Conservation (phyloP, 2,329 filamentous ascomycete species). For the Fusarium marasasianum region DNA sequence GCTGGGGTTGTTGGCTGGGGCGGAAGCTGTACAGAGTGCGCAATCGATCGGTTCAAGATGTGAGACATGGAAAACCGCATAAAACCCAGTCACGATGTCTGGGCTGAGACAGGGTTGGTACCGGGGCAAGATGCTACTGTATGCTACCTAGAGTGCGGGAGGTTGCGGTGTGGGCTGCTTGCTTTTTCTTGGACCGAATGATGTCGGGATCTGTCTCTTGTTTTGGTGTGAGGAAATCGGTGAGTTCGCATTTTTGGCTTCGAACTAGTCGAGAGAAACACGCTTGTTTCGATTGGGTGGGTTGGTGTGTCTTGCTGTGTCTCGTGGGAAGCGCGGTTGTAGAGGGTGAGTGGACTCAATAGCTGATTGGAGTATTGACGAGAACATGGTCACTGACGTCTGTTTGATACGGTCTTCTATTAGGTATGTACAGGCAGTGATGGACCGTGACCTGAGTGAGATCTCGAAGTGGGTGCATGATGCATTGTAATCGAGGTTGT, state of each 20-base stretch:
- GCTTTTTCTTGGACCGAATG: conserved; percentile 31
- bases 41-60: conserved; percentile 39
- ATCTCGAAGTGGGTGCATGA: not conserved
- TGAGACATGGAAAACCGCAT: conserved; percentile 39
- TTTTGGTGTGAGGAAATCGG: conserved; percentile 11
- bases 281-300: conserved; percentile 32
- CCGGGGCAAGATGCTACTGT: conserved; percentile 2
- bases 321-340: conserved; percentile 29
- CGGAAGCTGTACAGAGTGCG: conserved; percentile 36
- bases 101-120: conserved; percentile 29
- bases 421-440: not conserved
- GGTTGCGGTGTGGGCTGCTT: conserved; percentile 37
- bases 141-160: conserved; percentile 8
- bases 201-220: conserved; percentile 30
- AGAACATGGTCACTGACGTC: not conserved
- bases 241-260: conserved; percentile 35
- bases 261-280: conserved; percentile 30
- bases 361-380: conserved; percentile 13
- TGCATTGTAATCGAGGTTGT: not conserved
- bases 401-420: not conserved
- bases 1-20: not conserved
- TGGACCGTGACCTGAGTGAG: not conserved
- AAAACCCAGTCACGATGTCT: conserved; percentile 34
- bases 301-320: conserved; percentile 31
- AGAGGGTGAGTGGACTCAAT: conserved; percentile 29